phyloP scores from a whole-genome alignment of 305 asterid genomes.

The Withania somnifera region DNA sequence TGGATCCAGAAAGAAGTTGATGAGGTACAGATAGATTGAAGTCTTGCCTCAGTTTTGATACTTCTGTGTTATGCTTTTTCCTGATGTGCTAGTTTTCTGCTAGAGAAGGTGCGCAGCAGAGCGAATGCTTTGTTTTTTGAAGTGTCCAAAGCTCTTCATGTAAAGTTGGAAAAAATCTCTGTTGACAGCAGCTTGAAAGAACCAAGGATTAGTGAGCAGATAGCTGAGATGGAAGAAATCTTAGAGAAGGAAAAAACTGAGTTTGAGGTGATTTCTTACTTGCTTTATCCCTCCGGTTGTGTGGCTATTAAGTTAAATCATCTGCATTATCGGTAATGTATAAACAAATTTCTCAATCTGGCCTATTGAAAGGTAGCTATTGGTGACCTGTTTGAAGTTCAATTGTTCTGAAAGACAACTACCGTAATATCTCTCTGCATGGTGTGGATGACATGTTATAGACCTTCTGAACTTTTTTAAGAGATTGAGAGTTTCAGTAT shows the following conservation, averaged over 20 bases:
- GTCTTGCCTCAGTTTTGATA: not conserved
- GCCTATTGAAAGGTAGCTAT: not conserved
- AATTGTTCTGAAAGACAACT: not conserved
- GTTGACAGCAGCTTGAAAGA: slow-evolving; percentile 22
- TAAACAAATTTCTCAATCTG: not conserved
- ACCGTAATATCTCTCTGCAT: not conserved
- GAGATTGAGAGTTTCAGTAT: not conserved
- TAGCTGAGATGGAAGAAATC: slow-evolving; percentile 43
- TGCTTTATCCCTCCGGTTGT: slow-evolving; percentile 5
- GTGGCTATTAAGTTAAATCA: not conserved
- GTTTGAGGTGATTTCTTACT: slow-evolving; percentile 51
- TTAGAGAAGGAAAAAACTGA: slow-evolving; percentile 51
- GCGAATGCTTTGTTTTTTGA: slow-evolving; percentile 48
- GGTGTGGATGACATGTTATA: not conserved
- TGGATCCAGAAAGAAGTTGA: slow-evolving; percentile 54
- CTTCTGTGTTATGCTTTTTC: slow-evolving; percentile 8
- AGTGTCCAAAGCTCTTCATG: slow-evolving; percentile 45
- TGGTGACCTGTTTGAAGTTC: not conserved
- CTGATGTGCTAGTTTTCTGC: slow-evolving; percentile 13
- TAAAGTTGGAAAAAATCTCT: slow-evolving; percentile 27
- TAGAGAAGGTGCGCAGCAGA: slow-evolving; percentile 36
- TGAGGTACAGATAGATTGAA: slow-evolving; percentile 37
- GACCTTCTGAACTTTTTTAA: not conserved
- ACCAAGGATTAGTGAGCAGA: slow-evolving; percentile 33
- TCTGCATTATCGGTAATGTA: not conserved